phyloP scores from a whole-genome alignment of 164 flowering plant species.

The Annona squamosa region DNA sequence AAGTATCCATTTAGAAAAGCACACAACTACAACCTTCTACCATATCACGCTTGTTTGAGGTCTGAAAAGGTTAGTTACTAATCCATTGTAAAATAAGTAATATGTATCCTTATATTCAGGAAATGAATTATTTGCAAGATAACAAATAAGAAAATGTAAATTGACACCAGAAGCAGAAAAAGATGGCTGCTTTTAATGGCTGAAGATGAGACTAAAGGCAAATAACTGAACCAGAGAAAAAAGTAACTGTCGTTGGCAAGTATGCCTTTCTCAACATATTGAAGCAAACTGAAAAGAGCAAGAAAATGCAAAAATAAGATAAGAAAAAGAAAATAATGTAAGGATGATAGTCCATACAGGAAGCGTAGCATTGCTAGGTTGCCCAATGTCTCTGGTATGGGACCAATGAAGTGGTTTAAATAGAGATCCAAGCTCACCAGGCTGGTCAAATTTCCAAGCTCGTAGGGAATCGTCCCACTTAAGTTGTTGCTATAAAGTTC shows the following conservation, averaged over 20 bases:
- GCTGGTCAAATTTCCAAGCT: slow-evolving; percentile 84
- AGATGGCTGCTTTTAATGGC: no score
- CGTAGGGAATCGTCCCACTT: slow-evolving; percentile 74
- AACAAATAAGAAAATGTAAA: background rate
- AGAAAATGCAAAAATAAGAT: slow-evolving; percentile 1
- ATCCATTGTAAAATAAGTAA: no score
- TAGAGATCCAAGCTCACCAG: slow-evolving; percentile 98
- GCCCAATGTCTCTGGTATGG: slow-evolving; percentile 79
- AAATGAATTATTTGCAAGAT: background rate
- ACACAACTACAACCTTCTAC: background rate
- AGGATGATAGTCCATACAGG: slow-evolving; percentile 50
- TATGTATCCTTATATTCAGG: no score
- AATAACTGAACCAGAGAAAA: background rate
- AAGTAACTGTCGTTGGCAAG: background rate
- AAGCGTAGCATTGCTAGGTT: slow-evolving; percentile 70
- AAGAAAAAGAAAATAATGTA: slow-evolving; percentile 1
- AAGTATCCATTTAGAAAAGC: background rate
- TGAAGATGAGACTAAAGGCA: no score
- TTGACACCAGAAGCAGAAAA: background rate
- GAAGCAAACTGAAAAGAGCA: background rate
- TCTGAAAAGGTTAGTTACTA: background rate
- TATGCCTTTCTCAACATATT: background rate
- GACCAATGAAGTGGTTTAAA: slow-evolving; percentile 69
- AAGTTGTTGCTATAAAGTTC: slow-evolving; percentile 90
- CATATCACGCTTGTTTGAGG: no score